These are phyloP conservation scores for Quaeritorhiza haematococci DNA, from an alignment of 371 early-diverging fungal species.

Conservation along the genomic window DNA sequence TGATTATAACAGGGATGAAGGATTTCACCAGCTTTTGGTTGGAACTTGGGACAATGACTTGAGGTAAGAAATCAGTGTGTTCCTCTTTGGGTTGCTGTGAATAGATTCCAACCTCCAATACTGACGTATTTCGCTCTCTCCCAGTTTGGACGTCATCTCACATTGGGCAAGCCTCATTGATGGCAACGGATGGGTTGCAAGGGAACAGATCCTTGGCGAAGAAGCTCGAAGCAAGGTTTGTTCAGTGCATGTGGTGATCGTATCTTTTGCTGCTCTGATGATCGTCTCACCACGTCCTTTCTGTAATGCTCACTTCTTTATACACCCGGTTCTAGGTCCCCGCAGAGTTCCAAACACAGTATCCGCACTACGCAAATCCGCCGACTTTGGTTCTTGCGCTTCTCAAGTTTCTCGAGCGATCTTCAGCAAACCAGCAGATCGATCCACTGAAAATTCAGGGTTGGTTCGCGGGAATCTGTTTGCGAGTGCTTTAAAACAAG, in stretches of 20 bases:
- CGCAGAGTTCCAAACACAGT: constrained; percentile 85
- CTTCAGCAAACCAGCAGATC: constrained; percentile 30
- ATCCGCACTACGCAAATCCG: constrained; percentile 89
- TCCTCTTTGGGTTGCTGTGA: not conserved
- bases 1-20: constrained; percentile 90
- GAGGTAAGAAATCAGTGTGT: constrained; percentile 11
- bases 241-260: too few relatives aligned
- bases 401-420: constrained; percentile 45
- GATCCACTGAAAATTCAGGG: not conserved
- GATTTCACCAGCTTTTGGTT: constrained; percentile 85
- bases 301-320: not conserved
- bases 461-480: constrained; percentile 1
- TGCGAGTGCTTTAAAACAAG: constrained; percentile 7
- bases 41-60: constrained; percentile 86
- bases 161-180: constrained; percentile 82
- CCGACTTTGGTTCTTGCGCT: constrained; percentile 80
- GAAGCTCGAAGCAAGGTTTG: constrained; percentile 84
- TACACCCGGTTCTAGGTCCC: constrained; percentile 59
- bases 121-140: not conserved
- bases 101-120: not conserved
- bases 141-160: constrained; percentile 64
- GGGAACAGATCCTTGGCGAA: constrained; percentile 91
- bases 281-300: not conserved
- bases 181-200: constrained; percentile 84
- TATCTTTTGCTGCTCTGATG: not conserved